Conservation (phyloP, 2,329 filamentous ascomycete species). For the Talaromyces rugulosus region DNA sequence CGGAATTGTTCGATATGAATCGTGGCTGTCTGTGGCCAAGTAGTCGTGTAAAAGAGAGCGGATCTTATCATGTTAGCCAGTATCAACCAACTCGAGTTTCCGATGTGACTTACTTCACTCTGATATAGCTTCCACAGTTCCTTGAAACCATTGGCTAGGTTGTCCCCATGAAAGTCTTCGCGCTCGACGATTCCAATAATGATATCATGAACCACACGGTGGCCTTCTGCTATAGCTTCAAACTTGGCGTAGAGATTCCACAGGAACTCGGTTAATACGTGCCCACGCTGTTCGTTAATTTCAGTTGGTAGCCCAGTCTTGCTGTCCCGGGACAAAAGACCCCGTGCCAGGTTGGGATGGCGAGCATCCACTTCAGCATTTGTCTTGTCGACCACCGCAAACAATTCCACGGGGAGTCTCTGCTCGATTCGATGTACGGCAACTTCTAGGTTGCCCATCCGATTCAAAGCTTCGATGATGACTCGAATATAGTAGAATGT, state of each 20-base stretch:
- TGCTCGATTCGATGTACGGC: slow-evolving; percentile 91
- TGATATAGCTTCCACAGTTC: slow-evolving; percentile 98
- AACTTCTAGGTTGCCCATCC: slow-evolving; percentile 76
- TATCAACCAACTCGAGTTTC: not conserved
- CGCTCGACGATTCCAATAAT: slow-evolving; percentile 80
- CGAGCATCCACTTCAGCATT: slow-evolving; percentile 90
- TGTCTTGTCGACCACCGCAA: slow-evolving; percentile 88
- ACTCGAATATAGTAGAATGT: slow-evolving; percentile 91
- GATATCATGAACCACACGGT: slow-evolving; percentile 89
- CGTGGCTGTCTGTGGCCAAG: slow-evolving; percentile 84
- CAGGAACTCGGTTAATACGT: slow-evolving; percentile 85
- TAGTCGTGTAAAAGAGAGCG: slow-evolving; percentile 92
- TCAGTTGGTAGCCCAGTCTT: slow-evolving; percentile 59
- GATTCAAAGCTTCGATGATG: slow-evolving; percentile 84
- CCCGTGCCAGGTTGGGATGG: slow-evolving; percentile 73
- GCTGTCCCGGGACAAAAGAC: slow-evolving; percentile 43
- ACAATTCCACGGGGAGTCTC: slow-evolving; percentile 86
- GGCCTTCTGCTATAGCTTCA: slow-evolving; percentile 92
- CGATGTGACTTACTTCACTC: slow-evolving; percentile 59
- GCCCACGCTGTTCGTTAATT: slow-evolving; percentile 71
- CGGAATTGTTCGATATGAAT: slow-evolving; percentile 52
- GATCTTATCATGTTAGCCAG: slow-evolving; percentile 48
- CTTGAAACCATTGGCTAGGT: slow-evolving; percentile 82
- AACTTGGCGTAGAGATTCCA: slow-evolving; percentile 95
- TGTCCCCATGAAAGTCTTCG: slow-evolving; percentile 63